These are phyloP conservation scores for Monilinia fructicola DNA, from an alignment of 2,329 filamentous ascomycete genomes.

Conservation along the genomic window DNA sequence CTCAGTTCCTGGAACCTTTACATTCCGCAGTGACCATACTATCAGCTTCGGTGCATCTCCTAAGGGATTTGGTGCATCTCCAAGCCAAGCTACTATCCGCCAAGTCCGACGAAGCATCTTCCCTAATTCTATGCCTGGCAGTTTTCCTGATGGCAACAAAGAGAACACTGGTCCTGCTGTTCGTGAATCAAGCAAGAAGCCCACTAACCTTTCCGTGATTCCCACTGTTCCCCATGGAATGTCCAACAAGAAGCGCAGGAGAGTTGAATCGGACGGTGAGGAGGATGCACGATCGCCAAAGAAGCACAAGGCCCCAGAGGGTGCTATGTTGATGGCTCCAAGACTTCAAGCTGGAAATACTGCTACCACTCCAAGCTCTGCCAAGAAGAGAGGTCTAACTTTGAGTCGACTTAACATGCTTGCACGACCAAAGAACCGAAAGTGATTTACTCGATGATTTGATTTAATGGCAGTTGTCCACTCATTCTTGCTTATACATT, in stretches of 20 bases:
- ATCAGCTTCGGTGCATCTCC: slow-evolving; percentile 54
- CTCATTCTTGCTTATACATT: slow-evolving; percentile 24
- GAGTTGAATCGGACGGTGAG: slow-evolving; percentile 58
- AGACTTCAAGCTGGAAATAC: slow-evolving; percentile 37
- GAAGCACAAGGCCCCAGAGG: slow-evolving; percentile 51
- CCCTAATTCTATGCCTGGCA: slow-evolving; percentile 53
- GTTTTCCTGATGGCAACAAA: slow-evolving; percentile 56
- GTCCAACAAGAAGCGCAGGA: slow-evolving; percentile 63
- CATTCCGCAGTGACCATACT: slow-evolving; percentile 65
- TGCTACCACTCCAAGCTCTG: slow-evolving; percentile 42
- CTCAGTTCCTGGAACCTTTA: slow-evolving; percentile 58
- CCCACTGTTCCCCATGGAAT: slow-evolving; percentile 59
- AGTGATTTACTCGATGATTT: slow-evolving; percentile 38
- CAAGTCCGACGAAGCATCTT: slow-evolving; percentile 56
- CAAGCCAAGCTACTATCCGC: slow-evolving; percentile 61
- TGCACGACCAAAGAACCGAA: slow-evolving; percentile 58
- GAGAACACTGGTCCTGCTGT: slow-evolving; percentile 49
- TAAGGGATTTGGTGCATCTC: slow-evolving; percentile 55
- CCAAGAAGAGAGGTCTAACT: slow-evolving; percentile 52
- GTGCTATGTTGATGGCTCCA: slow-evolving; percentile 37
- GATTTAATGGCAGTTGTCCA: slow-evolving; percentile 18
- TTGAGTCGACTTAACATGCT: slow-evolving; percentile 62
- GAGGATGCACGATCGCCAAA: slow-evolving; percentile 57
- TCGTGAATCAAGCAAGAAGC: slow-evolving; percentile 14
- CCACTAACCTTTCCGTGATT: slow-evolving; percentile 15